These are phyloP conservation scores for Fusarium sp. DNA, from an alignment of 2,329 filamentous ascomycete species.

Conservation along the genomic window DNA sequence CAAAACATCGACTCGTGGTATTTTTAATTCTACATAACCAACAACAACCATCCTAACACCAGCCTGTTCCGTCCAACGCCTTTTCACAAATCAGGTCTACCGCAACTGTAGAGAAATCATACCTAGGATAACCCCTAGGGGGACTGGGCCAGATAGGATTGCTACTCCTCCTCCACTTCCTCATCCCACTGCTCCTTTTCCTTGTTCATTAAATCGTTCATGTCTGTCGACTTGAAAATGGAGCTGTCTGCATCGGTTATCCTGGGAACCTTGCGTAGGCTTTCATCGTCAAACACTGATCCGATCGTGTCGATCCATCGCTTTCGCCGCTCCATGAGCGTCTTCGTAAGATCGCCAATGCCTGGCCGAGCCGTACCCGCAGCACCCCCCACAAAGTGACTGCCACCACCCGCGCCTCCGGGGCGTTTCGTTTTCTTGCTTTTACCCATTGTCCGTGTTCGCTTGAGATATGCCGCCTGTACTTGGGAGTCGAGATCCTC, in stretches of 20 bases:
- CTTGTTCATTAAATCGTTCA: conserved; percentile 80
- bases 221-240: conserved; percentile 81
- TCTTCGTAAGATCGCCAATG: conserved; percentile 92
- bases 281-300: conserved; percentile 89
- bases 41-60: conserved; percentile 25
- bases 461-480: conserved; percentile 94
- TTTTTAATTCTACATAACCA: conserved; percentile 25
- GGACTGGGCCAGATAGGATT: conserved; percentile 31
- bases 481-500: conserved; percentile 97
- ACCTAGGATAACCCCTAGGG: conserved; percentile 5
- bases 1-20: conserved; percentile 23
- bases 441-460: conserved; percentile 94
- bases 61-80: conserved; percentile 35
- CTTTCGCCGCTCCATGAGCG: conserved; percentile 89
- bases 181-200: conserved; percentile 88
- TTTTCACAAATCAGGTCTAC: conserved; percentile 21
- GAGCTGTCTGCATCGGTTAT: conserved; percentile 73
- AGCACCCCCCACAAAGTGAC: conserved; percentile 72
- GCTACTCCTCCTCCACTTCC: conserved; percentile 77
- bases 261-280: conserved; percentile 79
- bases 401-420: conserved; percentile 81
- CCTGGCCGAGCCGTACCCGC: conserved; percentile 79
- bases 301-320: conserved; percentile 94
- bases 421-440: conserved; percentile 90
- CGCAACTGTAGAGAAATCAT: background rate